A percentile compares a stretch with the other conserved stretches of the same genome.
phyloP scores from a whole-genome alignment of 805 yeast genomes.

The Kluyveromyces dobzhanskii region DNA sequence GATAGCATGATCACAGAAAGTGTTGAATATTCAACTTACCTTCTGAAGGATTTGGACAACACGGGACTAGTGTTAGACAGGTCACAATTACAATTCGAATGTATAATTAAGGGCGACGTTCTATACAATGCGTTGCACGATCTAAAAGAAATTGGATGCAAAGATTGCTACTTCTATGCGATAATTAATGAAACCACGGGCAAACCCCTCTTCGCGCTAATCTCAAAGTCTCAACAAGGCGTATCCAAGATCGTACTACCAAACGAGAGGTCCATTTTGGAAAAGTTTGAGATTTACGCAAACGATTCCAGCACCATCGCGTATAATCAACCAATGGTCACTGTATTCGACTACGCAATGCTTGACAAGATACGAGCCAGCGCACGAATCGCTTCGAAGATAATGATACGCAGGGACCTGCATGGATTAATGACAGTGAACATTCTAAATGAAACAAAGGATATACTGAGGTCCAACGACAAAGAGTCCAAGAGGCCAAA shows the following conservation, averaged over 20 bases:
- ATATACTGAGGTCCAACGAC: conserved; percentile 19
- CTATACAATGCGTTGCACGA: conserved; percentile 48
- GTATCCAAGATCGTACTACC: conserved; percentile 60
- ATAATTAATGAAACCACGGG: conserved; percentile 24
- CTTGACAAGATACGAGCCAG: conserved; percentile 43
- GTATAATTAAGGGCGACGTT: conserved; percentile 44
- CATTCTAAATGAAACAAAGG: conserved; percentile 33
- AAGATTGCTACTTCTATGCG: conserved; percentile 41
- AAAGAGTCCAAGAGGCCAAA: conserved; percentile 10
- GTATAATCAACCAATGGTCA: conserved; percentile 30
- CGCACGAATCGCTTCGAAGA: conserved; percentile 41
- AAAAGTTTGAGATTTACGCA: conserved; percentile 40
- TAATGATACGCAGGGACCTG: conserved; percentile 47
- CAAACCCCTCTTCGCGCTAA: conserved; percentile 34
- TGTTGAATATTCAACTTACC: conserved; percentile 47
- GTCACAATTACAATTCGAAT: conserved; percentile 40
- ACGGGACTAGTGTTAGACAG: conserved; percentile 36
- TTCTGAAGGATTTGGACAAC: conserved; percentile 28
- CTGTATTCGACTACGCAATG: conserved; percentile 42
- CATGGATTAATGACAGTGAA: conserved; percentile 42
- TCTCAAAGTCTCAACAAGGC: conserved; percentile 70
- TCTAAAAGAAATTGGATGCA: conserved; percentile 45
- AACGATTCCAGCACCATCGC: conserved; percentile 17
- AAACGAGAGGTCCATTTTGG: conserved; percentile 50
- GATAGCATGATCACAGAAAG: conserved; percentile 45